Percentiles rank a stretch among this genome's conserved stretches.
Conservation (phyloP, 139 green algal genomes). For the Tetratostichococcus sp. region DNA sequence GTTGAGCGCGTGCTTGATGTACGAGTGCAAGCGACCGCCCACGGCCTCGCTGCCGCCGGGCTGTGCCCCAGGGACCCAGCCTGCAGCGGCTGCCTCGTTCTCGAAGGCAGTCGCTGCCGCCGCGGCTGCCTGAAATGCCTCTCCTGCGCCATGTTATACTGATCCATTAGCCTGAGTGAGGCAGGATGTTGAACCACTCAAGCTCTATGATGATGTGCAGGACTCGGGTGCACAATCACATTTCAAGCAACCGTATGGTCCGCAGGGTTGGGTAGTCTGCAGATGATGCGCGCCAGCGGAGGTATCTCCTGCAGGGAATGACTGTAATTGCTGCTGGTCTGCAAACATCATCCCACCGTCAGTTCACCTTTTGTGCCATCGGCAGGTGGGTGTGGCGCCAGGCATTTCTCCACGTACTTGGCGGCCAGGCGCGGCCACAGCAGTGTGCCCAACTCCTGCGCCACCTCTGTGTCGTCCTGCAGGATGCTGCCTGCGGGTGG, state of each 20-base stretch:
- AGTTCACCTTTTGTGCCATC: background rate
- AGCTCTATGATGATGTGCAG: no score
- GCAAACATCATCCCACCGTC: no score
- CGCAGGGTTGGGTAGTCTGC: no score
- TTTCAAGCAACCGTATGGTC: no score
- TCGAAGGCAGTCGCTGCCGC: background rate
- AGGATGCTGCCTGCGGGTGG: background rate
- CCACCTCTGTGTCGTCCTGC: background rate
- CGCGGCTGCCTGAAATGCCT: background rate
- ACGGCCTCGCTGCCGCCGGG: background rate
- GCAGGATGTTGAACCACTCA: no score
- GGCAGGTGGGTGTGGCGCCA: constrained; percentile 13
- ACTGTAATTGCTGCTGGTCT: no score
- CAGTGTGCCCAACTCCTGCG: constrained; percentile 16
- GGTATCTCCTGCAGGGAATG: no score
- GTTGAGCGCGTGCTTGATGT: constrained; percentile 1
- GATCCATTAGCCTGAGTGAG: no score
- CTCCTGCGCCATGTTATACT: background rate
- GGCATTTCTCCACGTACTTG: constrained; percentile 16
- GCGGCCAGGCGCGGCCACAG: constrained; percentile 23
- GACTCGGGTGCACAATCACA: no score
- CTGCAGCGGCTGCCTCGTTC: background rate
- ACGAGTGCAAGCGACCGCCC: background rate
- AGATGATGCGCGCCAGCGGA: no score
- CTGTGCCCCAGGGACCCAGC: background rate